Conservation (phyloP, 2,329 filamentous ascomycete genomes). For the Neoarthrinium moseri region DNA sequence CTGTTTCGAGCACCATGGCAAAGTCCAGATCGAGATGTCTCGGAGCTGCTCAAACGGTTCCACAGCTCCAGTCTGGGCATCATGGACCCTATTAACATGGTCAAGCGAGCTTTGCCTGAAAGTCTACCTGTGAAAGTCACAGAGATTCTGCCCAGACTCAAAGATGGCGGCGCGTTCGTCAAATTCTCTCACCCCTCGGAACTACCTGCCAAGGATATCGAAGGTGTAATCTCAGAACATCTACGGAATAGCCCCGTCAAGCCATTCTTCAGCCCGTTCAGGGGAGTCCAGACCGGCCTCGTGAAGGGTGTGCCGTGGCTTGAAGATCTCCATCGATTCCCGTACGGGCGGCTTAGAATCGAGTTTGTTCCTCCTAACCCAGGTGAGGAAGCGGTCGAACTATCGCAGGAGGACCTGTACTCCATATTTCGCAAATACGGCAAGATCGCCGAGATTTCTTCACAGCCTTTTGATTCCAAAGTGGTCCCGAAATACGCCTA, state of each 20-base stretch:
- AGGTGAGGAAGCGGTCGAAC: conserved; percentile 70
- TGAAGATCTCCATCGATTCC: conserved; percentile 84
- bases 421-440: conserved; percentile 86
- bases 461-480: conserved; percentile 85
- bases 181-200: conserved; percentile 41
- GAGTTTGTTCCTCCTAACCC: conserved; percentile 78
- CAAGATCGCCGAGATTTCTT: conserved; percentile 81
- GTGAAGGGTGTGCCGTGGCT: conserved; percentile 90
- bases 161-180: conserved; percentile 91
- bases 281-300: conserved; percentile 65
- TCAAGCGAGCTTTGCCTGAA: conserved; percentile 62
- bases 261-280: conserved; percentile 88
- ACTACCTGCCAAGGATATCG: conserved; percentile 51
- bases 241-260: conserved; percentile 70
- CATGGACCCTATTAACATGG: conserved; percentile 51
- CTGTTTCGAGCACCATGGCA: conserved; percentile 46
- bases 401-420: conserved; percentile 86
- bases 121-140: conserved; percentile 67
- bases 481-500: conserved; percentile 76
- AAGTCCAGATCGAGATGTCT: conserved; percentile 44
- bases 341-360: conserved; percentile 72
- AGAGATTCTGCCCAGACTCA: conserved; percentile 79
- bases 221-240: conserved; percentile 59
- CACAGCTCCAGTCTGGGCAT: conserved; percentile 49
- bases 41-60: conserved; percentile 50